These are phyloP conservation scores for Akanthomyces dipterigenus DNA, from an alignment of 2,329 filamentous ascomycete species.

Conservation along the genomic window DNA sequence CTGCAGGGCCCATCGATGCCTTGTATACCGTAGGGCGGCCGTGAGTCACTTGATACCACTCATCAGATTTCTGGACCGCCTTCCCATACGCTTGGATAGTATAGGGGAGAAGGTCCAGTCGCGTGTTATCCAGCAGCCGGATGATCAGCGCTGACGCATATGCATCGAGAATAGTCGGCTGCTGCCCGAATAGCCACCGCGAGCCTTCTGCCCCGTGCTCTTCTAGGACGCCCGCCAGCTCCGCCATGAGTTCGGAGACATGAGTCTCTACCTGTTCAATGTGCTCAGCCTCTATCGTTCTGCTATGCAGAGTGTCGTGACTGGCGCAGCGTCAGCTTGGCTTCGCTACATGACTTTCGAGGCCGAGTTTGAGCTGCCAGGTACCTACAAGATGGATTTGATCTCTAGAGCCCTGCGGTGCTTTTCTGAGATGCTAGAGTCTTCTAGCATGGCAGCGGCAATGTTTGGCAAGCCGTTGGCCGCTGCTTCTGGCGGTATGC, in stretches of 20 bases:
- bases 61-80: slow-evolving; percentile 18
- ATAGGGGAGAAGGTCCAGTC: slow-evolving; percentile 19
- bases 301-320: slow-evolving; percentile 21
- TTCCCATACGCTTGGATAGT: slow-evolving; percentile 18
- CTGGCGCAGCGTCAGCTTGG: slow-evolving; percentile 14
- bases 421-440: slow-evolving; percentile 18
- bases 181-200: slow-evolving; percentile 22
- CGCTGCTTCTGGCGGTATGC: slow-evolving; percentile 18
- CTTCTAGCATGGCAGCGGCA: slow-evolving; percentile 24
- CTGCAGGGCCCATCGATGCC: slow-evolving; percentile 17
- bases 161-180: slow-evolving; percentile 25
- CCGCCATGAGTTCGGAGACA: slow-evolving; percentile 18
- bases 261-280: slow-evolving; percentile 19
- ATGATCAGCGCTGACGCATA: slow-evolving; percentile 19
- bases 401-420: slow-evolving; percentile 25
- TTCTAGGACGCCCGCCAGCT: slow-evolving; percentile 16
- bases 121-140: slow-evolving; percentile 20
- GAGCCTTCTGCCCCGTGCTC: slow-evolving; percentile 11
- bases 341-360: neutral
- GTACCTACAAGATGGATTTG: slow-evolving; percentile 25
- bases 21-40: slow-evolving; percentile 22
- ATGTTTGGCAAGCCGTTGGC: slow-evolving; percentile 22
- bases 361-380: neutral
- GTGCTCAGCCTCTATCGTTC: slow-evolving; percentile 20
- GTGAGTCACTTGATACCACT: slow-evolving; percentile 21